phyloP scores from a whole-genome alignment of 2,329 filamentous ascomycete genomes.

The Lizonia empirigonia region DNA sequence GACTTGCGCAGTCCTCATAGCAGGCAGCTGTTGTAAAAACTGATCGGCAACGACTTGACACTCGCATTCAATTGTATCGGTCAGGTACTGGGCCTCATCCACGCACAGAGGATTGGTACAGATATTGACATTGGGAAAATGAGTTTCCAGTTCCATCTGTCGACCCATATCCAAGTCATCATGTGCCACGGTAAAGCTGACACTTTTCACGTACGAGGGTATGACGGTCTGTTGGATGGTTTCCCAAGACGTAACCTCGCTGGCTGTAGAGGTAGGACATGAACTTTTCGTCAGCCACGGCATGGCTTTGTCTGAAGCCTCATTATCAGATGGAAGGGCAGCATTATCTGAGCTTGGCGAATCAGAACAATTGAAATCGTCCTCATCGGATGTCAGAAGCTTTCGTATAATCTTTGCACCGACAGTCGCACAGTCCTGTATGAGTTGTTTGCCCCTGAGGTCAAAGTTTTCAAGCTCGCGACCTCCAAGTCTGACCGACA shows the following conservation, averaged over 20 bases:
- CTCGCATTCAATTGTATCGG: too few relatives aligned
- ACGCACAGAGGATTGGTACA: too few relatives aligned
- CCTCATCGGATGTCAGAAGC: not conserved
- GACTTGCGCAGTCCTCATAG: not conserved
- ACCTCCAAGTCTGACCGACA: not conserved
- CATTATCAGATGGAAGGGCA: not conserved
- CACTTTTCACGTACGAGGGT: not conserved
- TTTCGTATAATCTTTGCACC: not conserved
- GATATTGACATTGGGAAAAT: slow-evolving; percentile 2
- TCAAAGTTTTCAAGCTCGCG: not conserved
- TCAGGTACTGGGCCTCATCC: not conserved
- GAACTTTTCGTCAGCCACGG: not conserved
- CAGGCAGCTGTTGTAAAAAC: not conserved
- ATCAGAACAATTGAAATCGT: not conserved
- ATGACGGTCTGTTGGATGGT: not conserved
- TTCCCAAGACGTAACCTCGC: not conserved
- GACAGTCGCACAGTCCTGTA: not conserved
- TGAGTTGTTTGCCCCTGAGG: not conserved
- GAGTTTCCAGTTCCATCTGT: not conserved
- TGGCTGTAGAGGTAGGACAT: not conserved
- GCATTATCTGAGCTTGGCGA: not conserved
- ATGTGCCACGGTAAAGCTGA: not conserved
- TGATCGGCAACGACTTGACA: not conserved
- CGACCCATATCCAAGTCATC: not conserved
- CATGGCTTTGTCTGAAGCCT: not conserved